phyloP scores from a whole-genome alignment of 352 stramenopile species.

The Globisporangium canariense region DNA sequence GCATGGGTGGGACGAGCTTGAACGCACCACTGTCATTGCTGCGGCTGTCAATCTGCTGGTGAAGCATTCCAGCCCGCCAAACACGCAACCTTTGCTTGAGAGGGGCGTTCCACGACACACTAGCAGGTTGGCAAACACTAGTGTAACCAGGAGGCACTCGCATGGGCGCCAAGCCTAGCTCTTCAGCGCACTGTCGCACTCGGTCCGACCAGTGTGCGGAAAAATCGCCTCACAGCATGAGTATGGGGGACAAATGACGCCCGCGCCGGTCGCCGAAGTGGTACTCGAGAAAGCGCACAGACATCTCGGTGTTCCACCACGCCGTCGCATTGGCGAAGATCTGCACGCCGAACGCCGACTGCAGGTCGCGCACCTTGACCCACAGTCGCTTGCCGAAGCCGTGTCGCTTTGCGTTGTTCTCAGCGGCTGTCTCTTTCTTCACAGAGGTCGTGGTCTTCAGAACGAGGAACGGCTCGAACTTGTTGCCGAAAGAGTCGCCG shows the following conservation, averaged over 20 bases:
- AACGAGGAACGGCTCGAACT: background rate
- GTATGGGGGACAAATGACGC: background rate
- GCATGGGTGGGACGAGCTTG: slow-evolving; percentile 4
- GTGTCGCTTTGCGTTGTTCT: background rate
- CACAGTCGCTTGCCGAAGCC: slow-evolving; percentile 1
- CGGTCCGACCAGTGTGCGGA: background rate
- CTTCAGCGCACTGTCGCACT: background rate
- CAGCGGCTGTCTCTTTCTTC: background rate
- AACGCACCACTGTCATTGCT: slow-evolving; percentile 2
- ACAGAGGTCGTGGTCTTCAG: background rate
- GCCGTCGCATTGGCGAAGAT: background rate
- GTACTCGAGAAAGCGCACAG: background rate
- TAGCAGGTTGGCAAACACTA: slow-evolving; percentile 5
- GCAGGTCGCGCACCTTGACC: background rate
- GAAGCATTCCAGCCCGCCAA: background rate
- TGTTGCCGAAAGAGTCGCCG: background rate
- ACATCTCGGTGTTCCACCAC: slow-evolving; percentile 3
- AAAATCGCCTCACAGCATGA: background rate
- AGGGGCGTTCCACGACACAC: background rate
- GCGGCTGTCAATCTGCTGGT: background rate
- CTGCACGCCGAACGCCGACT: background rate
- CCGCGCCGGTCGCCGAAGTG: background rate
- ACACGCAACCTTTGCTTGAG: background rate
- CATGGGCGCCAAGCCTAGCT: background rate
- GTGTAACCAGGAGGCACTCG: background rate